Conservation (phyloP, 129 eudicot genomes). For the Flaveria linearis region DNA sequence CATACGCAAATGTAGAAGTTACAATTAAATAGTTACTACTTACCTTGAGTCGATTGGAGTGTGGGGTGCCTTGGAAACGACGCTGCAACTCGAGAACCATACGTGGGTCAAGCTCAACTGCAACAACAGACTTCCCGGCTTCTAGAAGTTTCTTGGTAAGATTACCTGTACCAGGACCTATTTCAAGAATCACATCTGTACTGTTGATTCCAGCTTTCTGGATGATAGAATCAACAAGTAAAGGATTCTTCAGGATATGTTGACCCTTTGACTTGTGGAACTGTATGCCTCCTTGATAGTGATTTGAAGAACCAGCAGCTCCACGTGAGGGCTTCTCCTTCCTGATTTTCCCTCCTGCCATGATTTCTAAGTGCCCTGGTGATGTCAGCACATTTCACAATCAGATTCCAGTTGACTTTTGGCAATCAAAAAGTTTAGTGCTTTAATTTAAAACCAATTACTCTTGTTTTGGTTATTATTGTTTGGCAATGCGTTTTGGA, state of each 20-base stretch:
- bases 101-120: slow-evolving; percentile 94
- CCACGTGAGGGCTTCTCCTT: slow-evolving; percentile 58
- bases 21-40: slow-evolving; percentile 20
- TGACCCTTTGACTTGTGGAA: slow-evolving; percentile 96
- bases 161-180: slow-evolving; percentile 98
- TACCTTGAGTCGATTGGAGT: slow-evolving; percentile 64
- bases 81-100: slow-evolving; percentile 96
- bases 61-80: slow-evolving; percentile 85
- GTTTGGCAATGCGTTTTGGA: neutral
- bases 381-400: neutral
- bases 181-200: slow-evolving; percentile 83
- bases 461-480: neutral
- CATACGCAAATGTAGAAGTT: neutral
- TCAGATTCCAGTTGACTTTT: neutral
- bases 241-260: slow-evolving; percentile 85
- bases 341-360: slow-evolving; percentile 95
- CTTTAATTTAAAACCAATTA: neutral
- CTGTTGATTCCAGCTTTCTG: slow-evolving; percentile 85
- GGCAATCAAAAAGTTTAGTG: neutral
- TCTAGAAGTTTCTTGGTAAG: slow-evolving; percentile 95
- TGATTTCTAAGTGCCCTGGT: slow-evolving; percentile 15
- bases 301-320: slow-evolving; percentile 43
- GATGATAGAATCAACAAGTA: slow-evolving; percentile 68
- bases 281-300: slow-evolving; percentile 87
- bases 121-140: slow-evolving; percentile 82